Percentiles rank a stretch among this genome's conserved stretches.
phyloP scores from a whole-genome alignment of 176 grass and related monocot genomes.

The Chloris gayana region DNA sequence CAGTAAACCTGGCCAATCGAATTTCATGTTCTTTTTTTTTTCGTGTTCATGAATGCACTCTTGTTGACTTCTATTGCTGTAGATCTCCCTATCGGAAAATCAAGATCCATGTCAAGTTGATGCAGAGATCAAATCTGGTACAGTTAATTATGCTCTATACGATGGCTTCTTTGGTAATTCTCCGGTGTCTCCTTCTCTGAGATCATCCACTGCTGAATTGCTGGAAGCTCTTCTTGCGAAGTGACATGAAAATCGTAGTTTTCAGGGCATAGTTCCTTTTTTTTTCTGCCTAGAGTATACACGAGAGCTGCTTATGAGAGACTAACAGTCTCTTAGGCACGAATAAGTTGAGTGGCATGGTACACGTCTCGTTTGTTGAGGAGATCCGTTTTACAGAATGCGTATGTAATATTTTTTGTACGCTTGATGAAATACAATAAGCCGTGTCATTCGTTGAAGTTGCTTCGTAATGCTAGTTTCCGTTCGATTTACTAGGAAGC shows the following conservation, averaged over 20 bases:
- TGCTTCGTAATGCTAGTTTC: too few relatives aligned
- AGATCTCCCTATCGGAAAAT: conserved; percentile 76
- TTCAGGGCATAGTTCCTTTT: background rate
- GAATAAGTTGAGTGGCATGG: background rate
- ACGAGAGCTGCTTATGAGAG: background rate
- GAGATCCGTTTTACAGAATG: background rate
- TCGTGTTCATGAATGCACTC: too few relatives aligned
- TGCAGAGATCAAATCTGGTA: conserved; percentile 66
- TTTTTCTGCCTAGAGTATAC: background rate
- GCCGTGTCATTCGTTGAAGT: background rate
- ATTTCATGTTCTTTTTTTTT: conserved; percentile 6
- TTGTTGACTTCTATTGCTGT: conserved; percentile 37
- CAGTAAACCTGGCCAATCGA: background rate
- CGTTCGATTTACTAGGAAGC: too few relatives aligned
- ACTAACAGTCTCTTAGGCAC: background rate
- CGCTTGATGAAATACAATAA: background rate
- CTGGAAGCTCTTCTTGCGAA: conserved; percentile 46
- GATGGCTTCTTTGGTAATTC: conserved; percentile 84
- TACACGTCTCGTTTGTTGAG: background rate
- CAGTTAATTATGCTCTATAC: conserved; percentile 72
- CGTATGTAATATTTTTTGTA: background rate
- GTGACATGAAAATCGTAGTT: conserved; percentile 34
- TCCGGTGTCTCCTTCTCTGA: conserved; percentile 77
- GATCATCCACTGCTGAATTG: conserved; percentile 51
- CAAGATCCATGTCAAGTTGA: conserved; percentile 59